Percentiles rank a stretch among this genome's conserved stretches.
Conservation (phyloP, 768 basidiomycete species). For the Russula foetens region DNA sequence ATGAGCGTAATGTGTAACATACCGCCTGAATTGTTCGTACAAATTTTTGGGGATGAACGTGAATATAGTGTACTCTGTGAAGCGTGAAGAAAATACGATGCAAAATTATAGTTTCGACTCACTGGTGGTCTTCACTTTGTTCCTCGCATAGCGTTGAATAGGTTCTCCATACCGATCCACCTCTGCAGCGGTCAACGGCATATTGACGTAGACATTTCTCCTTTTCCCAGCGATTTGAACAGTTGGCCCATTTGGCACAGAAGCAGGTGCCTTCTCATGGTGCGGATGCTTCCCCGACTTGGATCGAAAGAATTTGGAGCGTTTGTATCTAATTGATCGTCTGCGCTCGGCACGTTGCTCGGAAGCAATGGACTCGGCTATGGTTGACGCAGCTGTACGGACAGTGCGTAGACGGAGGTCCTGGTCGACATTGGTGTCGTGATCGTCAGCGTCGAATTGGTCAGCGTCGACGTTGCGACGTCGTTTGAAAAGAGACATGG, state of each 20-base stretch:
- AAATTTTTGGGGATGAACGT: slow-evolving; percentile 93
- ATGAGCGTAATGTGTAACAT: background rate
- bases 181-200: slow-evolving; percentile 55
- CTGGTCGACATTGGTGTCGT: slow-evolving; percentile 68
- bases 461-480: slow-evolving; percentile 13
- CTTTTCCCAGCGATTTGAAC: slow-evolving; percentile 42
- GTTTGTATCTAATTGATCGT: slow-evolving; percentile 39
- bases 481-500: slow-evolving; percentile 17
- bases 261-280: slow-evolving; percentile 28
- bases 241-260: slow-evolving; percentile 25
- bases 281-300: slow-evolving; percentile 32
- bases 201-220: slow-evolving; percentile 78
- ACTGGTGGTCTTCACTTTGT: slow-evolving; percentile 94
- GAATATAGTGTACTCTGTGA: slow-evolving; percentile 76
- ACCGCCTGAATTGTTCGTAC: slow-evolving; percentile 91
- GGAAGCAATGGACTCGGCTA: slow-evolving; percentile 77
- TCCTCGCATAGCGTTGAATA: slow-evolving; percentile 68
- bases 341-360: slow-evolving; percentile 63
- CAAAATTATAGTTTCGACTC: slow-evolving; percentile 29
- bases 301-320: slow-evolving; percentile 49
- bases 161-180: slow-evolving; percentile 71
- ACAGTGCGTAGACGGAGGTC: slow-evolving; percentile 84
- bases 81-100: background rate
- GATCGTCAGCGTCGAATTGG: slow-evolving; percentile 45
- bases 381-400: slow-evolving; percentile 86